A percentile compares a stretch with the other conserved stretches of the same genome.
Evolutionary conservation across 371 early-diverging fungal species (phyloP).

Genomic region (Mortierella sp.): DNA sequence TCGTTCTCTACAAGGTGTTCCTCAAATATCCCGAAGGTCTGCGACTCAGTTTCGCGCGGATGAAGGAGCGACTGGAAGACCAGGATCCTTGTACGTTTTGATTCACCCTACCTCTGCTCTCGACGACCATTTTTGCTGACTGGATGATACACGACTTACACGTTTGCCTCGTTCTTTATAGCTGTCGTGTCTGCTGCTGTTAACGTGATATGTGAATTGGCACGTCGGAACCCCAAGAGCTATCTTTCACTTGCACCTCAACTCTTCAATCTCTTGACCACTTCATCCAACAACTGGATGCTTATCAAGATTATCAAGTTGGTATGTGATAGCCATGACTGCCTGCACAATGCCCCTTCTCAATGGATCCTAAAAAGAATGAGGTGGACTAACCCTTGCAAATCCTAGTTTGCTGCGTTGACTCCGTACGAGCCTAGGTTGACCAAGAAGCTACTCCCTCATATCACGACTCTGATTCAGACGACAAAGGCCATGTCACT

Average conservation of each 20-base stretch:
- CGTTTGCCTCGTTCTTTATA: conserved; percentile 19
- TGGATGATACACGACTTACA: not conserved
- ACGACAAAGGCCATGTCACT: conserved; percentile 94
- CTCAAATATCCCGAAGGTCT: conserved; percentile 91
- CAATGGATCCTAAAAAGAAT: no score
- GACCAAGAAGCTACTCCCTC: conserved; percentile 88
- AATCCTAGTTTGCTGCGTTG: conserved; percentile 85
- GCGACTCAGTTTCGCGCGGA: conserved; percentile 83
- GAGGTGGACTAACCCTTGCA: no score
- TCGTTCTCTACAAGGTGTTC: conserved; percentile 90
- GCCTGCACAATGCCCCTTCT: no score
- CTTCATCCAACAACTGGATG: conserved; percentile 96
- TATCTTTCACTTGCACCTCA: conserved; percentile 95
- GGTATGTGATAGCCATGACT: conserved; percentile 66
- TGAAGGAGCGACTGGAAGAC: conserved; percentile 93
- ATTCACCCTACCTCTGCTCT: not conserved
- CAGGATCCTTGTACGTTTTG: conserved; percentile 84
- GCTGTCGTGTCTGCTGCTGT: conserved; percentile 94
- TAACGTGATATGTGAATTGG: conserved; percentile 95
- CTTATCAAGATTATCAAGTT: conserved; percentile 97
- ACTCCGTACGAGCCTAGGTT: conserved; percentile 94
- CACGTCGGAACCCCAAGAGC: conserved; percentile 88
- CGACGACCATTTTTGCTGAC: not conserved
- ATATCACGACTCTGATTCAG: conserved; percentile 86
- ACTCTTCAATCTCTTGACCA: conserved; percentile 88